Evolutionary conservation across 805 yeast genomes (phyloP).

Genomic region (Candida peoriensis): DNA sequence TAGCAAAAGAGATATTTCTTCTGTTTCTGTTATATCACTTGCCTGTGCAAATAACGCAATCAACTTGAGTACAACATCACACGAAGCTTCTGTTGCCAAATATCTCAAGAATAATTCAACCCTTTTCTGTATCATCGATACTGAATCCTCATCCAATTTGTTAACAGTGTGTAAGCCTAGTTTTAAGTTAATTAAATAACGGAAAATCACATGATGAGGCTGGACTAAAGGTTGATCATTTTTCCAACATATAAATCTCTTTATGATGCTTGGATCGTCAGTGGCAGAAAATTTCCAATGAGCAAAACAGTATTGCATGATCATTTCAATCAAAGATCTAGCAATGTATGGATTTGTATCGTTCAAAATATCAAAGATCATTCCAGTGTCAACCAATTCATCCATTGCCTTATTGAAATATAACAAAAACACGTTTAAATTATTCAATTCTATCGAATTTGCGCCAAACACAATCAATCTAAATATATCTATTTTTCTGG

Average conservation of each 20-base stretch:
- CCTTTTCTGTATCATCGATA: constrained; percentile 14
- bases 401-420: constrained; percentile 36
- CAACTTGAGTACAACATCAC: too few species aligned
- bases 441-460: constrained; percentile 25
- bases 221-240: constrained; percentile 28
- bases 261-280: constrained; percentile 16
- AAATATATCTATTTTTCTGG: constrained; percentile 26
- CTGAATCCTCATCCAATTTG: constrained; percentile 14
- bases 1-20: too few species aligned
- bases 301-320: constrained; percentile 39
- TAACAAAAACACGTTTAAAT: constrained; percentile 33
- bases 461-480: constrained; percentile 31
- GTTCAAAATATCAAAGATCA: constrained; percentile 27
- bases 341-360: constrained; percentile 20
- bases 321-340: constrained; percentile 33
- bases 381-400: constrained; percentile 34
- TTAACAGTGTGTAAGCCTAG: constrained; percentile 26
- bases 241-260: constrained; percentile 30
- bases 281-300: constrained; percentile 34
- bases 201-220: constrained; percentile 26
- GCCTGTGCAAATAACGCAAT: too few species aligned
- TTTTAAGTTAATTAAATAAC: constrained; percentile 31
- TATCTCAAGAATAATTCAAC: constrained; percentile 5
- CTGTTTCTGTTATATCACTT: too few species aligned
- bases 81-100: too few species aligned